Base-by-base conservation (phyloP, 2,329 filamentous ascomycete genomes). In the Metarhizium rileyi region DNA sequence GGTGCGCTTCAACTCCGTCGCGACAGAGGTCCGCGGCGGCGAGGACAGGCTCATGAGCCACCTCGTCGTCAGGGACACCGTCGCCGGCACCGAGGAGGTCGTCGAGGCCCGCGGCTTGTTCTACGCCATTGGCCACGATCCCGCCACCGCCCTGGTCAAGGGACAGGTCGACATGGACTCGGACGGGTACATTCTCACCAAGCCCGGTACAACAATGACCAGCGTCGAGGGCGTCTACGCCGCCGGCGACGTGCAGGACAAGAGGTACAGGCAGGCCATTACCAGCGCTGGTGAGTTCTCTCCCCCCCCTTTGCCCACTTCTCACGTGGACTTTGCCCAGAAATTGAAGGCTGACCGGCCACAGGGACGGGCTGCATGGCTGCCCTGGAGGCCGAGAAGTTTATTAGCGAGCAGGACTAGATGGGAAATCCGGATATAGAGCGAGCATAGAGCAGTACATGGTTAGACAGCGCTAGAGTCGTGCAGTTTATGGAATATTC, bases 161-260 rank as follows among this genome's bases (percentile, higher is more conserved):
- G 89, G 81, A 47, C 90, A 97, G 73, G 63, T 98, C 53, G 79
- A 93, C 54, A 87, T 86, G 62, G 94, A 98, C 63, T 78, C 80
- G 55, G 91, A 98, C 55, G 90, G 89, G 22, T 98, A 98, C 70
- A 81, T 98, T 52, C 68, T 90, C 59, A 98, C 93, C 50, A 81
- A 86, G 68, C 86, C 93, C 3, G 94, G 93, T 50, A 91, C 89
- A 43, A 89, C 89, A 52, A 77, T 86, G 63, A 98, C 93, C 44
- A 95, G 82, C 69, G 70, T 96, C 5, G 81, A 89, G 64, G 93
- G 93, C 66, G 89, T 98, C 20, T 98, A 96, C 65, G 93, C 93
- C 35, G 93, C 91, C 9, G 93, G 93, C 56, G 93, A 98, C 66
- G 94, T 98, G 9, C 93, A 98, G 75, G 94, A 98, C 68, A 98